Percentiles rank a stretch among this genome's conserved stretches.
Conservation (phyloP, 1,139 yeast genomes). For the Yamadazyma trypodendri region DNA sequence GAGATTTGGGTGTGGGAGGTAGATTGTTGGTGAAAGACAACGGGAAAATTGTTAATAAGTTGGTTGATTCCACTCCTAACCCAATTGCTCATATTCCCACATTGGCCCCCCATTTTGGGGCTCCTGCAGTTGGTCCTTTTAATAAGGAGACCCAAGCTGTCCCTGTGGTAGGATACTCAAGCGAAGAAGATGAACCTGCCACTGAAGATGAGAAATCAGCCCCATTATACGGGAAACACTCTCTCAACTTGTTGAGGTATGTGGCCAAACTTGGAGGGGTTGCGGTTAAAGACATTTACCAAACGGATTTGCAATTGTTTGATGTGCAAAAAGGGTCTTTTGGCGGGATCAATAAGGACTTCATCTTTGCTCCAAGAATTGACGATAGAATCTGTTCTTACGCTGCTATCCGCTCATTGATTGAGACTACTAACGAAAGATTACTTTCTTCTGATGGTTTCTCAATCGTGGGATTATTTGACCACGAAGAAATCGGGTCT, state of each 20-base stretch:
- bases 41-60: constrained; percentile 22
- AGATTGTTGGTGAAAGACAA: constrained; percentile 29
- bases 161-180: constrained; percentile 39
- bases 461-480: constrained; percentile 38
- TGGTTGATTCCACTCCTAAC: constrained; percentile 36
- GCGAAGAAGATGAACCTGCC: constrained; percentile 20
- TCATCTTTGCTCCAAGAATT: constrained; percentile 43
- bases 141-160: constrained; percentile 42
- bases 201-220: constrained; percentile 32
- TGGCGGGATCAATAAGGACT: constrained; percentile 42
- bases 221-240: constrained; percentile 40
- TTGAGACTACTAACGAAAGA: constrained; percentile 22
- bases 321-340: constrained; percentile 41
- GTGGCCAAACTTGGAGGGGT: constrained; percentile 30
- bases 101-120: constrained; percentile 42
- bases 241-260: constrained; percentile 35
- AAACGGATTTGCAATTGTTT: constrained; percentile 41
- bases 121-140: constrained; percentile 30
- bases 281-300: constrained; percentile 26
- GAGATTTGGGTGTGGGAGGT: constrained; percentile 51
- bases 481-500: constrained; percentile 48
- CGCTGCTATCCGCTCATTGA: constrained; percentile 37
- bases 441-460: constrained; percentile 29
- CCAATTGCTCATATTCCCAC: constrained; percentile 46
- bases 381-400: constrained; percentile 48